Evolutionary conservation across 345 rosid species (phyloP).

Genomic region (Chamaenerion angustifolium): DNA sequence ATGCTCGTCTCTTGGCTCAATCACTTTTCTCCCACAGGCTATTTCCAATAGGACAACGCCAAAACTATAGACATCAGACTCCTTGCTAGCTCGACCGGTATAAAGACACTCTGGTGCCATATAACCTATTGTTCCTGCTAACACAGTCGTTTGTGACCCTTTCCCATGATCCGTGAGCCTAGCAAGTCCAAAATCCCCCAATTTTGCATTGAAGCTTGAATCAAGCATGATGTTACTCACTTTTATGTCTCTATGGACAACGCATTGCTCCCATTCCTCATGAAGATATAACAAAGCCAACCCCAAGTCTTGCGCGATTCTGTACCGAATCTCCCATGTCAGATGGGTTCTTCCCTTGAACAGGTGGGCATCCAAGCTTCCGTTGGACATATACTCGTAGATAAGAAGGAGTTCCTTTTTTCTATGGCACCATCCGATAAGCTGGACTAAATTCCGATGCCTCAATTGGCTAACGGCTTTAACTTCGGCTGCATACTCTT

Average conservation of each 20-base stretch:
- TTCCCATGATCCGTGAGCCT: constrained; percentile 3
- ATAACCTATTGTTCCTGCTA: constrained; percentile 2
- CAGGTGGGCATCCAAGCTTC: constrained; percentile 10
- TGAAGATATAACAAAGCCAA: background rate
- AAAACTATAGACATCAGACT: constrained; percentile 2
- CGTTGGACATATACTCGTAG: constrained; percentile 8
- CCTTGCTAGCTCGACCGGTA: background rate
- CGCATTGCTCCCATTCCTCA: constrained; percentile 1
- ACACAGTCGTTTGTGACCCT: constrained; percentile 1
- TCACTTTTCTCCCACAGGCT: constrained; percentile 1
- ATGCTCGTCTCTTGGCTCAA: background rate
- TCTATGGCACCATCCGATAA: constrained; percentile 3
- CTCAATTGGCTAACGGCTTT: constrained; percentile 6
- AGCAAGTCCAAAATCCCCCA: constrained; percentile 4
- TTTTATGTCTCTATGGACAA: constrained; percentile 3
- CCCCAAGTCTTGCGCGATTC: background rate
- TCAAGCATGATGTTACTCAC: constrained; percentile 4
- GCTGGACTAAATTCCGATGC: constrained; percentile 5
- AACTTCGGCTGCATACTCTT: constrained; percentile 8
- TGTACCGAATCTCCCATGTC: constrained; percentile 2
- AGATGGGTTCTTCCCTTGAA: background rate
- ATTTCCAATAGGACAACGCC: constrained; percentile 1
- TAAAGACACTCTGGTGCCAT: constrained; percentile 3
- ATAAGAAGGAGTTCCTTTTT: background rate
- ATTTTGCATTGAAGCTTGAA: constrained; percentile 1